phyloP scores from a whole-genome alignment of 169 alveolate species.

The Cryptosporidium tyzzeri region DNA sequence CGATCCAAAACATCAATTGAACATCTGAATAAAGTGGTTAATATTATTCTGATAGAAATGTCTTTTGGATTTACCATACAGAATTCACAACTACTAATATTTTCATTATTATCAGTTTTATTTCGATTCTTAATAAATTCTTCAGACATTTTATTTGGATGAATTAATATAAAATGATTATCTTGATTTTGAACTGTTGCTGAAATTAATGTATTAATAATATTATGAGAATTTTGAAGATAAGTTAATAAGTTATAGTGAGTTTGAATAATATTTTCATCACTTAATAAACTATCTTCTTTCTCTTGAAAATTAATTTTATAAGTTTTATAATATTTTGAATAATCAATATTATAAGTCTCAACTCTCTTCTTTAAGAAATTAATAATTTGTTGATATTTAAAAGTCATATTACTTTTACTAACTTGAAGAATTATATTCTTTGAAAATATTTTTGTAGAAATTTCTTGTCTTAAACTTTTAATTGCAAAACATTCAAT shows the following conservation, averaged over 20 bases:
- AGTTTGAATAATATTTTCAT: background rate
- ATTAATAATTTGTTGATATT: constrained; percentile 40
- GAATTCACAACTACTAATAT: constrained; percentile 9
- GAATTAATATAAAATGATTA: constrained; percentile 16
- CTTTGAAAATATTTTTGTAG: background rate
- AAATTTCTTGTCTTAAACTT: background rate
- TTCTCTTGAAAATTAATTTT: background rate
- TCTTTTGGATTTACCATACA: constrained; percentile 42
- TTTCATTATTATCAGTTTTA: background rate
- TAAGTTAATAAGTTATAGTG: constrained; percentile 14
- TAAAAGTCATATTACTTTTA: constrained; percentile 26
- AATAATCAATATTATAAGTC: constrained; percentile 1
- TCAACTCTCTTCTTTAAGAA: constrained; percentile 38
- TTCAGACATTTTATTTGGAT: background rate
- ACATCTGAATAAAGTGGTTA: constrained; percentile 13
- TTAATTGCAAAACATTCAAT: constrained; percentile 19
- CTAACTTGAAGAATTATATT: constrained; percentile 19
- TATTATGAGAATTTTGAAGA: constrained; percentile 39
- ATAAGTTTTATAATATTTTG: background rate
- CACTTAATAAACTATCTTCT: background rate
- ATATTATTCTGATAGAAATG: constrained; percentile 20
- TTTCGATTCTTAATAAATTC: background rate
- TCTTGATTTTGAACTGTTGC: background rate
- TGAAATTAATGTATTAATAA: constrained; percentile 8
- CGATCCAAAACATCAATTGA: constrained; percentile 26